Conservation (phyloP, 169 alveolate species). For the Plasmodium adleri region DNA sequence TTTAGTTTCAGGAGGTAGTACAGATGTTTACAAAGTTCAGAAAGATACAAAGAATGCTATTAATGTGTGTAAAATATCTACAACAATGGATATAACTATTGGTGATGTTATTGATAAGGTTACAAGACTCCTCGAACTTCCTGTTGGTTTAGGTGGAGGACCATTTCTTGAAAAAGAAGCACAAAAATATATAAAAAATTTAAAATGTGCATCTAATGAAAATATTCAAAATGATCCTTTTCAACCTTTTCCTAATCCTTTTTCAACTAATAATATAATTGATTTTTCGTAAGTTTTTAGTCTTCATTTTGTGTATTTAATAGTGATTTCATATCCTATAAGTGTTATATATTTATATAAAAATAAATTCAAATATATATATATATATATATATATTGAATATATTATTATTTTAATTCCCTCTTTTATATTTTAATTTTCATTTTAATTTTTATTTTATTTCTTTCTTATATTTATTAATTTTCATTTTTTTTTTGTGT, state of each 20-base stretch:
- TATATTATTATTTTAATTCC: neutral
- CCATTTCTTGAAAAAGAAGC: constrained; percentile 71
- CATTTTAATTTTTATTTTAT: neutral
- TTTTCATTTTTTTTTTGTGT: neutral
- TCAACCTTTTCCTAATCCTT: constrained; percentile 68
- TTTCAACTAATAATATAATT: constrained; percentile 28
- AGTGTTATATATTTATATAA: neutral
- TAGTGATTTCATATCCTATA: neutral
- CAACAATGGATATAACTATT: constrained; percentile 62
- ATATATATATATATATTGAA: neutral
- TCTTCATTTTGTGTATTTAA: neutral
- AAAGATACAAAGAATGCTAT: constrained; percentile 48
- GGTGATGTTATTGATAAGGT: constrained; percentile 73
- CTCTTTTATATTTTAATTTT: neutral
- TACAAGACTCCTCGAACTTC: constrained; percentile 47
- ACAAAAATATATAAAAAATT: constrained; percentile 29
- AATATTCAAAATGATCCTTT: constrained; percentile 30
- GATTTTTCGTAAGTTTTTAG: constrained; percentile 66
- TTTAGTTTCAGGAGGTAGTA: constrained; percentile 74
- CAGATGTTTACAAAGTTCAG: constrained; percentile 48
- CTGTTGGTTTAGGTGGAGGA: constrained; percentile 77
- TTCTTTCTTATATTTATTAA: neutral
- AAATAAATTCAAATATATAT: neutral
- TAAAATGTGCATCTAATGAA: constrained; percentile 17
- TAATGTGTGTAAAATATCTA: constrained; percentile 33